Base-by-base conservation (phyloP, 2,329 filamentous ascomycete species). In the Aspergillus pseudonomiae region DNA sequence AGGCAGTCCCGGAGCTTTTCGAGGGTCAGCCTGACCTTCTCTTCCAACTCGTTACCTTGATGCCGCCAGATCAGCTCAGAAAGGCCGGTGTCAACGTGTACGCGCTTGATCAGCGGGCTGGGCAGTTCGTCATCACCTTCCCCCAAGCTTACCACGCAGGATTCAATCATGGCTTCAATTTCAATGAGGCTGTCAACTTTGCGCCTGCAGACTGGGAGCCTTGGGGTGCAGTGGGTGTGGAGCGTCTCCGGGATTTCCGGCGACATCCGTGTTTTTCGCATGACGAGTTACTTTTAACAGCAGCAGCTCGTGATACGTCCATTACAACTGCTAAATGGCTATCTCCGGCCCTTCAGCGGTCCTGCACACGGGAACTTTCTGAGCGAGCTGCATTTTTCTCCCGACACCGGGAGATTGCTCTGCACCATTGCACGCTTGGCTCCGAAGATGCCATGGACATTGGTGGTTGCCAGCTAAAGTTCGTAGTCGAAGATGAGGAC, bases 161-260 rank as follows among this genome's bases (percentile, higher is more conserved):
- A 0, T 99, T 99, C 81, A 99, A 99, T 72, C 95, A 99, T 72
- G 95, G 91, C 0, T 99, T 99, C 82, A 99, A 99, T 75, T 96
- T 97, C 79, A 99, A 99, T 71, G 95, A 99, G 77, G 95, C 95
- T 6, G 95, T 99, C 70, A 99, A 99, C 75, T 99, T 99, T 79
- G 95, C 95, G 0, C 95, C 95, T 0, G 85, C 84, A 32, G 95
- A 99, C 71, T 99, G 95, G 95, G 95, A 99, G 73, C 93, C 93
- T 0, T 96, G 89, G 74, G 95, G 95, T 2, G 89, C 94, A 61
- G 86, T 89, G 32, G 94, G 95, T 0, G 94, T 98, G 1, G 89
- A 94, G 71, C 86, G 94, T 68, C 83, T 98, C 34, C 92, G 95
- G 70, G 86, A 90, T 57, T 99, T 97, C 77, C 87, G 94, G 61